Conservation (phyloP, 148 eudicot species). For the Persicaria maculosa region DNA sequence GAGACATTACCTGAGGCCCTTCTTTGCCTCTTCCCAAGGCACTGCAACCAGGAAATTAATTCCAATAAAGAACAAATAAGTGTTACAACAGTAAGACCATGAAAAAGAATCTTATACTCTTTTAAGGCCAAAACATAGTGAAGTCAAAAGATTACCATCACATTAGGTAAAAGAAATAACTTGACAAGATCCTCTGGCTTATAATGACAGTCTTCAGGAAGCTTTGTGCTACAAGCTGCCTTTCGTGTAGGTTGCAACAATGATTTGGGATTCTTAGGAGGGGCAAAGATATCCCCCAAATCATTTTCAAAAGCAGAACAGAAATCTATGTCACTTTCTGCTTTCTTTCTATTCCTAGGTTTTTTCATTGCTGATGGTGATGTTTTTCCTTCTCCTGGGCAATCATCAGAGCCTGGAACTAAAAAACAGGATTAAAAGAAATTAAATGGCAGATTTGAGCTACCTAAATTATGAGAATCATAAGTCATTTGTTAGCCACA, state of each 20-base stretch:
- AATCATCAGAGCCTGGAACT: slow-evolving; percentile 20
- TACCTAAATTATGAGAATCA: not conserved
- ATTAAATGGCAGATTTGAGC: not conserved
- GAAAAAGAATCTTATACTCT: not conserved
- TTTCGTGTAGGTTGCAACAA: slow-evolving; percentile 65
- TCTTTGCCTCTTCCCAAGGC: slow-evolving; percentile 76
- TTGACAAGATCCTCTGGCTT: slow-evolving; percentile 96
- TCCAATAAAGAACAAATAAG: not conserved
- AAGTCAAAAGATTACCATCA: slow-evolving; percentile 43
- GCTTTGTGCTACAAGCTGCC: slow-evolving; percentile 57
- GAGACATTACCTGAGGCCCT: slow-evolving; percentile 42
- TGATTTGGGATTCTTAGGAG: slow-evolving; percentile 88
- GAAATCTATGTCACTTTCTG: slow-evolving; percentile 65
- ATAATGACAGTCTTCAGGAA: slow-evolving; percentile 98
- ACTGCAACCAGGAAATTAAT: slow-evolving; percentile 37
- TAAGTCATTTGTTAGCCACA: not conserved
- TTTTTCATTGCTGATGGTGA: slow-evolving; percentile 31
- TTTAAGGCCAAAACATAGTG: not conserved
- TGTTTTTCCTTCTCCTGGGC: slow-evolving; percentile 33
- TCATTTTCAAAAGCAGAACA: slow-evolving; percentile 47
- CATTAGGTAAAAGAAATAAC: slow-evolving; percentile 78
- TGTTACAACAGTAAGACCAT: not conserved
- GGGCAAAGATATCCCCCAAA: slow-evolving; percentile 50
- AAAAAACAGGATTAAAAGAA: not conserved
- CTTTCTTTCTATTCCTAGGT: slow-evolving; percentile 47